These are phyloP conservation scores for Eucalyptus tenuipes DNA, from an alignment of 345 rosid genomes.

Conservation along the genomic window DNA sequence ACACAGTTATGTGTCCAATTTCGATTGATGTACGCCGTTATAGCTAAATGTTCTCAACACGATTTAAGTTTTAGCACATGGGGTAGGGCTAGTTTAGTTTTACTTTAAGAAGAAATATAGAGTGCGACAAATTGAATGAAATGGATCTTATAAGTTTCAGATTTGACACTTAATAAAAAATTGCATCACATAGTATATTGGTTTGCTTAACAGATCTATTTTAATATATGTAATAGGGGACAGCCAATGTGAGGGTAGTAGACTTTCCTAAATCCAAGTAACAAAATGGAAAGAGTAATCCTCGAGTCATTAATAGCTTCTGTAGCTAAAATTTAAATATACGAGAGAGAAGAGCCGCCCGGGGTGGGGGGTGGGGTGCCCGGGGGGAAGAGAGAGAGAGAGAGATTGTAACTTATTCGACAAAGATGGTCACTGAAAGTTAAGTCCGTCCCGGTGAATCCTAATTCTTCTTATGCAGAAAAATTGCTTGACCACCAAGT, in stretches of 20 bases:
- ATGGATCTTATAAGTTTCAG: neutral
- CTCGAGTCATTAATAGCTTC: neutral
- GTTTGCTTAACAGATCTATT: neutral
- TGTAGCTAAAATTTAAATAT: too few species aligned
- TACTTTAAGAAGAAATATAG: neutral
- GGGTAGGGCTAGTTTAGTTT: neutral
- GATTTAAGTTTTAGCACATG: neutral
- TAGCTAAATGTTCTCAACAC: too few species aligned
- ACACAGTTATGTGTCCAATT: neutral
- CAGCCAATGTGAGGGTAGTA: neutral
- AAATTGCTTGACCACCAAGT: neutral
- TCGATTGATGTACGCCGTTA: neutral
- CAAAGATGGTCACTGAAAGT: neutral
- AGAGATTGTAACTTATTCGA: neutral
- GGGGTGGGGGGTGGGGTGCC: rapidly evolving
- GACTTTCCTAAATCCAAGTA: neutral
- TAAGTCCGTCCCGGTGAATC: neutral
- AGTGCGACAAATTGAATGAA: neutral
- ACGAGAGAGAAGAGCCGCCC: neutral
- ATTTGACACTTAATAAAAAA: neutral
- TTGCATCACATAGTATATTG: neutral
- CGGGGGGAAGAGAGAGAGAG: neutral
- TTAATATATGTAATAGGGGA: neutral
- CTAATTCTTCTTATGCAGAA: neutral
- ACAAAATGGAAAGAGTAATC: neutral